These are phyloP conservation scores for Hemileia vastatrix DNA, from an alignment of 1,284 basidiomycete species.

Conservation along the genomic window DNA sequence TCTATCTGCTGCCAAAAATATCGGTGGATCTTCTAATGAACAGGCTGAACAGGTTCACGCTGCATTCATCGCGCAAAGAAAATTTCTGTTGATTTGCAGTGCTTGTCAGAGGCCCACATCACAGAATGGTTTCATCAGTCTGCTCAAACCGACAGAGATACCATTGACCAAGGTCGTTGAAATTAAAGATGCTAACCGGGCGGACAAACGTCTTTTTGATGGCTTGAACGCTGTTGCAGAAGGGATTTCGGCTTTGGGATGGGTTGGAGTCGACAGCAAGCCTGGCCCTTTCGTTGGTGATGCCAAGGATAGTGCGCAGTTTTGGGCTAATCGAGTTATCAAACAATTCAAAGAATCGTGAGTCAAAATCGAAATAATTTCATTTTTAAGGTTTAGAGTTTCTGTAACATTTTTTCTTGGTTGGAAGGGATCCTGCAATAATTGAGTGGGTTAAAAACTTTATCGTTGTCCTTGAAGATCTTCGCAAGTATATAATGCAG, in stretches of 20 bases:
- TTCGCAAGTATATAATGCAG: conserved; percentile 74
- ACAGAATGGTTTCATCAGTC: conserved; percentile 52
- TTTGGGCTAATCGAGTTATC: conserved; percentile 82
- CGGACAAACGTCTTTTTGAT: conserved; percentile 68
- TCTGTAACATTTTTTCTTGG: not conserved
- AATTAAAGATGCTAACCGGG: conserved; percentile 65
- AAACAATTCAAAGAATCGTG: conserved; percentile 89
- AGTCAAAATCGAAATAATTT: conserved; percentile 37
- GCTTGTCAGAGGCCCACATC: conserved; percentile 67
- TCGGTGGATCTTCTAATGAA: conserved; percentile 7
- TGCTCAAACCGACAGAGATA: conserved; percentile 64
- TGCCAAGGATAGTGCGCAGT: conserved; percentile 76
- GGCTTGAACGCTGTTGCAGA: conserved; percentile 74
- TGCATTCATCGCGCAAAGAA: conserved; percentile 60
- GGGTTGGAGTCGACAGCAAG: conserved; percentile 73
- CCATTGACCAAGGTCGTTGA: conserved; percentile 66
- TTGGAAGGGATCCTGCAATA: conserved; percentile 82
- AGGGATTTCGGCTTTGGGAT: conserved; percentile 75
- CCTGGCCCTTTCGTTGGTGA: conserved; percentile 75
- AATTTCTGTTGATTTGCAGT: conserved; percentile 59
- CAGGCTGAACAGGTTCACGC: conserved; percentile 63
- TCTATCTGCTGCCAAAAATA: conserved; percentile 9
- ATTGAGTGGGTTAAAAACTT: conserved; percentile 78
- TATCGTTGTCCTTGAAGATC: conserved; percentile 61
- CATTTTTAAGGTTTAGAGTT: conserved; percentile 4